These are phyloP conservation scores for Cubamyces sp. DNA, from an alignment of 768 basidiomycete species.

Conservation along the genomic window DNA sequence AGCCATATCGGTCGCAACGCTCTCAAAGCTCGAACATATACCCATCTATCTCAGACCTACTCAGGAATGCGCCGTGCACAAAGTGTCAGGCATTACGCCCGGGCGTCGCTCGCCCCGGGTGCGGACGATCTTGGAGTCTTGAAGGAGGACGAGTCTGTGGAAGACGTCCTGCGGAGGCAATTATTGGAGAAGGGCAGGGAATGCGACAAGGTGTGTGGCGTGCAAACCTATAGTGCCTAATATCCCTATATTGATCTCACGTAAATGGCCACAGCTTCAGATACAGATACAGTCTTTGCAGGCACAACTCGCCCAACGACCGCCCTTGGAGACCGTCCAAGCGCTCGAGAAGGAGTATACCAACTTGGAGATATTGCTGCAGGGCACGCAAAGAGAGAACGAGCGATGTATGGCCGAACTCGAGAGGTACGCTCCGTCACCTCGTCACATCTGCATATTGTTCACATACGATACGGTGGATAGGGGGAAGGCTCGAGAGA, in stretches of 20 bases:
- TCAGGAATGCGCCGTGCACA: slow-evolving; percentile 63
- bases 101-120: slow-evolving; percentile 52
- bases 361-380: slow-evolving; percentile 73
- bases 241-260: background rate
- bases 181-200: slow-evolving; percentile 71
- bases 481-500: slow-evolving; percentile 71
- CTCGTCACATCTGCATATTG: background rate
- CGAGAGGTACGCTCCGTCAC: slow-evolving; percentile 53
- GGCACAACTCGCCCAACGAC: slow-evolving; percentile 65
- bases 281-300: slow-evolving; percentile 66
- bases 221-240: background rate
- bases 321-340: slow-evolving; percentile 68
- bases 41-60: background rate
- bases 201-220: slow-evolving; percentile 58
- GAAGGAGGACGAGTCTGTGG: slow-evolving; percentile 62
- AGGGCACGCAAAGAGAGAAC: slow-evolving; percentile 85
- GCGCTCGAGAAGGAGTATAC: slow-evolving; percentile 72
- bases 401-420: slow-evolving; percentile 83
- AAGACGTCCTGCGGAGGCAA: slow-evolving; percentile 65
- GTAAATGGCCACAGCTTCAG: slow-evolving; percentile 46
- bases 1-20: background rate
- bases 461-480: background rate
- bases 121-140: slow-evolving; percentile 64
- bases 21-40: background rate
- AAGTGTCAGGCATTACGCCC: slow-evolving; percentile 57